Evolutionary conservation across 371 early-diverging fungal genomes (phyloP).

Genomic region (Polyrhizophydium stewartii): DNA sequence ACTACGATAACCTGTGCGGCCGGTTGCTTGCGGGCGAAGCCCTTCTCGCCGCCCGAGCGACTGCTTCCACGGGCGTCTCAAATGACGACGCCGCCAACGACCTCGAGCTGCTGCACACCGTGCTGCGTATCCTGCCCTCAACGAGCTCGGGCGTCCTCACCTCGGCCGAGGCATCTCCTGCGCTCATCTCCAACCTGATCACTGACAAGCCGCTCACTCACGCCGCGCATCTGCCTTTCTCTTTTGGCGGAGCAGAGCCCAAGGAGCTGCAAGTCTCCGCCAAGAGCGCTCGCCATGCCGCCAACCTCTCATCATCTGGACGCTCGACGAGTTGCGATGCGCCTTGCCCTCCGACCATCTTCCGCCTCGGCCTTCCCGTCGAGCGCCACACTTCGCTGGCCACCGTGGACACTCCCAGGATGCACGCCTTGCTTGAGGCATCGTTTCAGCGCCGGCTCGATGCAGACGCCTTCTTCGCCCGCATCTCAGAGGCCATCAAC

Average conservation of each 20-base stretch:
- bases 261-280: too few species aligned
- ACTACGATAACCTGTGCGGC: constrained; percentile 31
- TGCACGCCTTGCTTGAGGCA: constrained; percentile 63
- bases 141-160: constrained; percentile 56
- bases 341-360: constrained; percentile 55
- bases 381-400: constrained; percentile 42
- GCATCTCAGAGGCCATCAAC: constrained; percentile 45
- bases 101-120: constrained; percentile 47
- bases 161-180: constrained; percentile 38
- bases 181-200: constrained; percentile 50
- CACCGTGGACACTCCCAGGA: constrained; percentile 49
- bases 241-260: background rate
- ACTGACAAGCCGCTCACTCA: constrained; percentile 55
- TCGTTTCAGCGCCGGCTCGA: constrained; percentile 73
- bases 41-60: too few species aligned
- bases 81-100: constrained; percentile 15
- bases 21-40: background rate
- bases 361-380: constrained; percentile 74
- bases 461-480: constrained; percentile 51
- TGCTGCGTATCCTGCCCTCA: constrained; percentile 47
- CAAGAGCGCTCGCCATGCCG: too few species aligned
- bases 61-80: too few species aligned
- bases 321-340: too few species aligned
- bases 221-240: constrained; percentile 19
- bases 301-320: too few species aligned